phyloP scores from a whole-genome alignment of 495 filamentous ascomycete genomes.

The Aspergillus coremiiformis region DNA sequence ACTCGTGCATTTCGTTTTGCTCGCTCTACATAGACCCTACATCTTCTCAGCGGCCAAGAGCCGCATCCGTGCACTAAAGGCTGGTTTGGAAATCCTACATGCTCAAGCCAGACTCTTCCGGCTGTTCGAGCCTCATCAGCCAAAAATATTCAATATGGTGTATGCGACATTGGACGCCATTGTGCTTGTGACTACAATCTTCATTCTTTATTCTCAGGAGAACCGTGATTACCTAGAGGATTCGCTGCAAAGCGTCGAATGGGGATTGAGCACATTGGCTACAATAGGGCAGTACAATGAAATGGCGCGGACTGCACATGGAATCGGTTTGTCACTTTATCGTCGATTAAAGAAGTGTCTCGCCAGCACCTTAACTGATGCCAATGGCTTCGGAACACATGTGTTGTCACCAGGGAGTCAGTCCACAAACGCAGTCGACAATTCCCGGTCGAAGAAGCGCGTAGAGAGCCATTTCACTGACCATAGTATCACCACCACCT shows the following conservation, averaged over 20 bases:
- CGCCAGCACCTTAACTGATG: too few relatives aligned
- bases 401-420: too few relatives aligned
- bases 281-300: constrained; percentile 42
- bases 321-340: not conserved
- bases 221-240: constrained; percentile 33
- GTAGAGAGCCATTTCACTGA: constrained; percentile 9
- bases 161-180: constrained; percentile 57
- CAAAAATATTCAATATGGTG: constrained; percentile 49
- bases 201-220: constrained; percentile 46
- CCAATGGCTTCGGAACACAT: too few relatives aligned
- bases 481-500: constrained; percentile 31
- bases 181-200: constrained; percentile 52
- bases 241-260: constrained; percentile 45
- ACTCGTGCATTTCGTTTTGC: constrained; percentile 44
- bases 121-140: constrained; percentile 41
- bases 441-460: not conserved
- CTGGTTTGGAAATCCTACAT: constrained; percentile 47
- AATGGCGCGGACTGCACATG: not conserved
- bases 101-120: constrained; percentile 46
- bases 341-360: not conserved
- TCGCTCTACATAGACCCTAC: constrained; percentile 56
- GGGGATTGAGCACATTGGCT: constrained; percentile 46
- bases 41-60: constrained; percentile 50
- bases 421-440: too few relatives aligned
- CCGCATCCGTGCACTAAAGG: constrained; percentile 46